Evolutionary conservation across 805 yeast species (phyloP).

Genomic region (Candida morakotiae): DNA sequence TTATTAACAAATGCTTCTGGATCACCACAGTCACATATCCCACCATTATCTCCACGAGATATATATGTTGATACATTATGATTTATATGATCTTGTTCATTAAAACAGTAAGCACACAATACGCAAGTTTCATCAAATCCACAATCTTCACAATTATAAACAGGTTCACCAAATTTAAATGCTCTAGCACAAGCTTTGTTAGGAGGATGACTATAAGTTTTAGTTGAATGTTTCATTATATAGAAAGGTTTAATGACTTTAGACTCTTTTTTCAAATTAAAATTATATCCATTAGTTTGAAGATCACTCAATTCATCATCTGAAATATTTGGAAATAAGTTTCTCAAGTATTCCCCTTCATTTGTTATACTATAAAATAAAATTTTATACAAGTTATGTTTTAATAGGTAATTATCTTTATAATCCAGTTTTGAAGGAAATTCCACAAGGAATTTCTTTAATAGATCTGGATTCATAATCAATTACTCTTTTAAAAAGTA

Average conservation of each 20-base stretch:
- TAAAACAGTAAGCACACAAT: constrained; percentile 68
- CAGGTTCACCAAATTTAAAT: constrained; percentile 58
- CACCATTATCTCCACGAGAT: constrained; percentile 45
- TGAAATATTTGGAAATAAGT: constrained; percentile 30
- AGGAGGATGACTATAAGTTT: constrained; percentile 38
- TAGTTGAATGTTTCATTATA: constrained; percentile 5
- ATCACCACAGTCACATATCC: constrained; percentile 76
- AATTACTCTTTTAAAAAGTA: no score
- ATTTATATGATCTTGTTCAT: constrained; percentile 59
- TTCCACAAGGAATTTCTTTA: constrained; percentile 23
- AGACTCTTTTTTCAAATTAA: constrained; percentile 5
- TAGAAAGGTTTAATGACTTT: constrained; percentile 12
- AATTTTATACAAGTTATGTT: constrained; percentile 21
- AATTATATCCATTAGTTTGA: constrained; percentile 1
- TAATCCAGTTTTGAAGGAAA: constrained; percentile 18
- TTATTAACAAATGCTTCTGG: constrained; percentile 54
- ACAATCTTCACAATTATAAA: constrained; percentile 72
- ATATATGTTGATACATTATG: constrained; percentile 58
- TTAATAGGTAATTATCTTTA: constrained; percentile 10
- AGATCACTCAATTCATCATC: constrained; percentile 14
- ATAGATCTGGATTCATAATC: constrained; percentile 17
- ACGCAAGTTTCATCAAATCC: constrained; percentile 79
- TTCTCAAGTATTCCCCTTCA: constrained; percentile 31
- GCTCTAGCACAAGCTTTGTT: constrained; percentile 69
- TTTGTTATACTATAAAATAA: constrained; percentile 31